phyloP scores from a whole-genome alignment of 1,284 basidiomycete species.

The Fomitopsis palustris region DNA sequence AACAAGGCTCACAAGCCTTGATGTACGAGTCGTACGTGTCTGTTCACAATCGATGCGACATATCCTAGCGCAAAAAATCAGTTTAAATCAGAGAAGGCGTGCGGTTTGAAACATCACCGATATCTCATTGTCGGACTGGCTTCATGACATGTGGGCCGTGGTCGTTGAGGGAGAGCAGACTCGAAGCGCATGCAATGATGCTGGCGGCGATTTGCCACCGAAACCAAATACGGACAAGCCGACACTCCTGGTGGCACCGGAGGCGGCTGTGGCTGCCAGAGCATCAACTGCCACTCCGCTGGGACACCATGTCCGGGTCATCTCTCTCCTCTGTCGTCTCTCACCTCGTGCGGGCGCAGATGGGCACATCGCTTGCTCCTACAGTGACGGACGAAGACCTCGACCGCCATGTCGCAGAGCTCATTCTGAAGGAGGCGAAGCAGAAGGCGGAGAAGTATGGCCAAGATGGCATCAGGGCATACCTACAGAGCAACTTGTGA shows the following conservation, averaged over 20 bases:
- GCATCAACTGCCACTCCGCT: neutral
- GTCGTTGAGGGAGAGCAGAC: too few relatives aligned
- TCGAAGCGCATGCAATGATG: too few relatives aligned
- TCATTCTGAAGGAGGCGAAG: slow-evolving; percentile 88
- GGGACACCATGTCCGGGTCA: slow-evolving; percentile 22
- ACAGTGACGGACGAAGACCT: slow-evolving; percentile 79
- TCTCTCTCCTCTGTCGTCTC: slow-evolving; percentile 84
- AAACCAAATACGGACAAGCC: neutral
- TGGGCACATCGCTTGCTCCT: slow-evolving; percentile 64
- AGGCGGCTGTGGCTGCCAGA: neutral
- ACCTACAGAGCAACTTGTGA: slow-evolving; percentile 41
- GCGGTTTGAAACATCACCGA: too few relatives aligned
- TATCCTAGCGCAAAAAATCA: too few relatives aligned
- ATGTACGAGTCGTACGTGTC: too few relatives aligned
- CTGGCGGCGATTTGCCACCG: neutral
- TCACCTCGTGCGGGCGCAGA: slow-evolving; percentile 75
- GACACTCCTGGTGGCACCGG: neutral
- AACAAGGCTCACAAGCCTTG: too few relatives aligned
- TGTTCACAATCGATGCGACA: too few relatives aligned
- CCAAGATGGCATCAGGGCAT: slow-evolving; percentile 66
- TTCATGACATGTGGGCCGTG: too few relatives aligned
- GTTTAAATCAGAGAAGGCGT: too few relatives aligned
- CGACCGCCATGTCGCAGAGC: slow-evolving; percentile 83
- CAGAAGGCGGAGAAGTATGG: slow-evolving; percentile 76
- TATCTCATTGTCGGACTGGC: too few relatives aligned